Evolutionary conservation across 2,329 filamentous ascomycete genomes (phyloP), one percentile per base, ranked within the genome.

Genomic region (Penicillium capsulatum): DNA sequence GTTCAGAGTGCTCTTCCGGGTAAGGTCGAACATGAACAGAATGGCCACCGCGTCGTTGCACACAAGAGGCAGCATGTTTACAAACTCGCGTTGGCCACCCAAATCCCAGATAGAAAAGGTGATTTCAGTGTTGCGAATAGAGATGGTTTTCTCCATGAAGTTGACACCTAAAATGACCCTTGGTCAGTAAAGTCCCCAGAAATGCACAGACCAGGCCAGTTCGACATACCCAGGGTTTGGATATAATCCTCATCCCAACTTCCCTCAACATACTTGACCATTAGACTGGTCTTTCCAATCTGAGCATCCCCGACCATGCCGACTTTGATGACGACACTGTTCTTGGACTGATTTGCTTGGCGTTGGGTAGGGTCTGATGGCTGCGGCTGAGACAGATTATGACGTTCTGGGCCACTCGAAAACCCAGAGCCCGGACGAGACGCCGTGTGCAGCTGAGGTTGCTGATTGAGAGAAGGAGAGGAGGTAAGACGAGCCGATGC

Each of bases 201-300:
- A 24, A 11, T 24, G 7, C 22, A 24, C 22, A 11, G n/a, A n/a
- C n/a, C n/a, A n/a, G n/a, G n/a, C n/a, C n/a, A n/a, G 19, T 16
- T 8, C n/a, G 19, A 37, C 73, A 47, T 67, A 84, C 80, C 92
- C 31, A 98, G 73, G 15, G 92, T 98, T 70, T 98, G 92, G 60
- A 98, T 98, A 68, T 98, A 98, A 66, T 98, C 92, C 70, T 98
- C 92, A 66, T 98, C 92, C 89, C 92, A 98, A 68, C 90, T 96
- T 44, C 92, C 92, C 70, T 98, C 92, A 40, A 98, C 92, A 62
- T 98, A 98, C 68, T 98, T 98, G 61, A 98, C 92, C 92, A 98
- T 98, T 63, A 98, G 71, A 50, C 90, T 96, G 13, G 92, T 98
- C 78, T 98, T 98, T 61, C 92, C 92, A 55, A 98, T 98, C 69